Percentiles rank a stretch among this genome's conserved stretches.
phyloP scores from a whole-genome alignment of 257 asterid genomes.

The Avicennia marina region DNA sequence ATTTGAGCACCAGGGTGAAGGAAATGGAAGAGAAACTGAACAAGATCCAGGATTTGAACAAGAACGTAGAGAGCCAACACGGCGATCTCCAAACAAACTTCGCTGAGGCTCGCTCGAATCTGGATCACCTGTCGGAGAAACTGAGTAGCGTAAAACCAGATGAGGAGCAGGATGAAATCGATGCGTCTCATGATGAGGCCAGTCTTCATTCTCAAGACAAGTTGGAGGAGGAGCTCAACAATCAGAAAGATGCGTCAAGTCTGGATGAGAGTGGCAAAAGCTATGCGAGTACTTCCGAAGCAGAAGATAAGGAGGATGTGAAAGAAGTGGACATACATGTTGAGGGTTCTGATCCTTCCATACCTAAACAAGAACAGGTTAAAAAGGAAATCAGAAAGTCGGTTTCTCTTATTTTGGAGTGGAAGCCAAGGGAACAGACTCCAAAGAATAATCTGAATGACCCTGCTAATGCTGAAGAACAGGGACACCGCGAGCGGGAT shows the following conservation, averaged over 20 bases:
- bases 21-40: constrained; percentile 40
- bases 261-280: background rate
- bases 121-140: constrained; percentile 32
- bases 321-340: constrained; percentile 19
- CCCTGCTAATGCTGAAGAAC: background rate
- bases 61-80: constrained; percentile 36
- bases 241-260: background rate
- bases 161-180: constrained; percentile 34
- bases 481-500: constrained; percentile 4
- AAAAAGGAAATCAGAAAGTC: constrained; percentile 2
- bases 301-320: constrained; percentile 19
- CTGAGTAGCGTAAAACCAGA: constrained; percentile 37
- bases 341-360: constrained; percentile 3
- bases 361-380: background rate
- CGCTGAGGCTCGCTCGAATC: constrained; percentile 29
- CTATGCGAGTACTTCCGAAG: background rate
- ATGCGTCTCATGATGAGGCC: background rate
- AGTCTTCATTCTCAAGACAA: background rate
- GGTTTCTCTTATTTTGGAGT: constrained; percentile 4
- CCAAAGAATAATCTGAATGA: background rate
- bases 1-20: constrained; percentile 21
- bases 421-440: constrained; percentile 10
- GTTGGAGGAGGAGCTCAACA: constrained; percentile 10
- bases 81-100: constrained; percentile 32
- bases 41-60: constrained; percentile 42